These are phyloP conservation scores for Malus fusca DNA, from an alignment of 306 rosid species.

Conservation along the genomic window DNA sequence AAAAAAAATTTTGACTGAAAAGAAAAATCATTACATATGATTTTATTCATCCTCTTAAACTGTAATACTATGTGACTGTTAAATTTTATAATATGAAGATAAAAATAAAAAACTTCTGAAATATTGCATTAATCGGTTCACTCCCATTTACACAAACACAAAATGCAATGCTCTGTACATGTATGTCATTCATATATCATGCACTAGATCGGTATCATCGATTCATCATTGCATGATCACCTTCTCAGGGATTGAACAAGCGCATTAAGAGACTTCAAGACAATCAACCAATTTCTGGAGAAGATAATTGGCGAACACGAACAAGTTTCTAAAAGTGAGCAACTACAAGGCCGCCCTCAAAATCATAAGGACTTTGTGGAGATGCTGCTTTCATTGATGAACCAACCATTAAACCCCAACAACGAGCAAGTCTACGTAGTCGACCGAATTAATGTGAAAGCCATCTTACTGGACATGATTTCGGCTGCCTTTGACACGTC, in stretches of 20 bases:
- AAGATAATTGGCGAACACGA: slow-evolving; percentile 22
- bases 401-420: neutral
- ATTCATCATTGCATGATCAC: neutral
- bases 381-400: slow-evolving; percentile 13
- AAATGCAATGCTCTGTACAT: no score
- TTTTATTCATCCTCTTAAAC: no score
- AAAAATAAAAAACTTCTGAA: no score
- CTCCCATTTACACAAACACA: no score
- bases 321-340: neutral
- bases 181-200: no score
- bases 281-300: slow-evolving; percentile 7
- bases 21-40: no score
- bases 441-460: slow-evolving; percentile 30
- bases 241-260: slow-evolving; percentile 17
- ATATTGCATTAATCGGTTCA: no score
- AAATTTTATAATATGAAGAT: no score
- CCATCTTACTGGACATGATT: slow-evolving; percentile 25
- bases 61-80: no score
- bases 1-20: no score
- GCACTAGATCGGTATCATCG: neutral
- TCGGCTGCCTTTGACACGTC: slow-evolving; percentile 12
- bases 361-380: slow-evolving; percentile 17
- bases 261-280: neutral
- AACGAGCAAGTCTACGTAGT: neutral
- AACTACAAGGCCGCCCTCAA: neutral